Conservation (phyloP, 306 rosid genomes). For the Morella rubra region DNA sequence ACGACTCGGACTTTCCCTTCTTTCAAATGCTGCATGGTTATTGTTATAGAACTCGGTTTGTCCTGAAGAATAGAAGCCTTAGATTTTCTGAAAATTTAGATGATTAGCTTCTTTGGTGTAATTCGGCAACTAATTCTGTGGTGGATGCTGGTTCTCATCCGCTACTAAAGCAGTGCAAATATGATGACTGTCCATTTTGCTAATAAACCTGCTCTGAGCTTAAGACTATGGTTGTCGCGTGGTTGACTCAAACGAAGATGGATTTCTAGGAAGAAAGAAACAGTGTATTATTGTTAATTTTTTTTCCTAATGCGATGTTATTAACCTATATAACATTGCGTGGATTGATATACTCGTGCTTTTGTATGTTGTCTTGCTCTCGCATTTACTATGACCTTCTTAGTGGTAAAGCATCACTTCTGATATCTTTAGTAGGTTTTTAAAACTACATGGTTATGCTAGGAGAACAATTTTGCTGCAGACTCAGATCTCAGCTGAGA, state of each 20-base stretch:
- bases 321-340: background rate
- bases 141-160: background rate
- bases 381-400: too few relatives aligned
- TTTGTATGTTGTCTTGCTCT: too few relatives aligned
- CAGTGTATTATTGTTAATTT: background rate
- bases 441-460: background rate
- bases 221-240: too few relatives aligned
- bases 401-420: background rate
- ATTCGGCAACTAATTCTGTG: background rate
- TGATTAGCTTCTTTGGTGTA: background rate
- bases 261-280: background rate
- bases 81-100: background rate
- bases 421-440: background rate
- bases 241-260: too few relatives aligned
- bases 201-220: too few relatives aligned
- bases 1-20: background rate
- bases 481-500: background rate
- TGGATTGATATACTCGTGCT: background rate
- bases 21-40: background rate
- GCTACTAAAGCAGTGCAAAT: background rate
- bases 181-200: background rate
- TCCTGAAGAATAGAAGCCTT: background rate
- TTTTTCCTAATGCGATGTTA: background rate
- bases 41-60: background rate
- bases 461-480: background rate